These are phyloP conservation scores for Parascedosporium putredinis DNA, from an alignment of 2,329 filamentous ascomycete species.

Conservation along the genomic window DNA sequence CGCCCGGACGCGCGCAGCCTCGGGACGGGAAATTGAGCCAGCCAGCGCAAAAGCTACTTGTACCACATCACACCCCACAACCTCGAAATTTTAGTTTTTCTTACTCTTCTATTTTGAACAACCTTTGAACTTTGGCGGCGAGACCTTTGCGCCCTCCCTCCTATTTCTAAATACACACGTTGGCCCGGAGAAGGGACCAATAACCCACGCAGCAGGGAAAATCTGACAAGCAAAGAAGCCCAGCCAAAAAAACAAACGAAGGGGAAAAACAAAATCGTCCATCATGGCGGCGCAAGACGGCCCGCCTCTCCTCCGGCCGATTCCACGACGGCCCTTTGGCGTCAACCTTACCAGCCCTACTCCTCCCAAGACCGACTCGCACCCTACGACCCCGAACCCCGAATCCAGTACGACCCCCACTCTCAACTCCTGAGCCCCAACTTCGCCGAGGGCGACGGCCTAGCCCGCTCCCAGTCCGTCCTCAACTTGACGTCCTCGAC, in stretches of 20 bases:
- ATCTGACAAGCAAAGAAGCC: too few relatives aligned
- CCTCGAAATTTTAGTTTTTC: too few relatives aligned
- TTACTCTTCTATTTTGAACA: too few relatives aligned
- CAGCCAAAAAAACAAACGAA: too few relatives aligned
- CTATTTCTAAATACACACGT: too few relatives aligned
- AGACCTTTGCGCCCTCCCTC: too few relatives aligned
- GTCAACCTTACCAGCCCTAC: conserved; percentile 38
- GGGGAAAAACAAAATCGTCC: too few relatives aligned
- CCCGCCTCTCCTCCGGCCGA: conserved; percentile 54
- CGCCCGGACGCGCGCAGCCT: too few relatives aligned
- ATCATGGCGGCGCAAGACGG: conserved; percentile 15
- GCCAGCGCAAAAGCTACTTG: background rate
- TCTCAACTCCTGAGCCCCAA: conserved; percentile 19
- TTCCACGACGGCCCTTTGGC: conserved; percentile 62
- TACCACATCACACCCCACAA: background rate
- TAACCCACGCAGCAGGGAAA: too few relatives aligned
- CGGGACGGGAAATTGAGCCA: background rate
- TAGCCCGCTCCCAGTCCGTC: conserved; percentile 58
- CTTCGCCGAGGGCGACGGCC: conserved; percentile 9
- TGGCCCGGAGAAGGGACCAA: too few relatives aligned
- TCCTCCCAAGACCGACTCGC: conserved; percentile 25
- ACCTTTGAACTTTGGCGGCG: too few relatives aligned
- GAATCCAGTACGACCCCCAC: too few relatives aligned
- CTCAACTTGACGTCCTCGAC: conserved; percentile 84
- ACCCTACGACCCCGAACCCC: conserved; percentile 27